Percentiles rank a stretch among this genome's conserved stretches.
Conservation (phyloP, 78 protist species). For the Pigoraptor vietnamica region DNA sequence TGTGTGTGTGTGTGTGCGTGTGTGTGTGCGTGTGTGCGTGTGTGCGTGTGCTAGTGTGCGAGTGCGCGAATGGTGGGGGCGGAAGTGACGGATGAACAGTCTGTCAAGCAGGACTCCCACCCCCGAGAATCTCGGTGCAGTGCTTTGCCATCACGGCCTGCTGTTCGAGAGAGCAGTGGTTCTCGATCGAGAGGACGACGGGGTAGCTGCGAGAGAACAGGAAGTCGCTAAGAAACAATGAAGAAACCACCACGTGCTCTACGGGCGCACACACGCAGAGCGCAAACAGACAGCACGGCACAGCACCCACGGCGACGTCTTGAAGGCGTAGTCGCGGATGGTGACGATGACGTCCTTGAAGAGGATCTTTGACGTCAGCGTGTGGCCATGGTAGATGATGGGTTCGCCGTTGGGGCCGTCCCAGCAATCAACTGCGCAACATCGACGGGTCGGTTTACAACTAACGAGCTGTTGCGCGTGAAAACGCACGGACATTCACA, state of each 20-base stretch:
- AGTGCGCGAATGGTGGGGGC: background rate
- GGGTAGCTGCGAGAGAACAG: conserved; percentile 46
- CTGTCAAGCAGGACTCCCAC: background rate
- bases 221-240: too few species aligned
- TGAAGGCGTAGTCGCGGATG: background rate
- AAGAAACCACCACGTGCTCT: too few species aligned
- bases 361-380: conserved; percentile 54
- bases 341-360: conserved; percentile 40
- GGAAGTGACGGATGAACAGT: background rate
- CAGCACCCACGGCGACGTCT: background rate
- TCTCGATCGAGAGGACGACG: conserved; percentile 74
- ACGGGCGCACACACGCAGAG: too few species aligned
- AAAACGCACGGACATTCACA: background rate
- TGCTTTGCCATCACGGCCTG: background rate
- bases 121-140: background rate
- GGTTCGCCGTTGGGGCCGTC: conserved; percentile 78
- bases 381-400: conserved; percentile 73
- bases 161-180: conserved; percentile 31
- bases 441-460: background rate
- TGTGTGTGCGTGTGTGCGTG: too few species aligned
- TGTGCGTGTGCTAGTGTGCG: background rate
- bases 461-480: too few species aligned
- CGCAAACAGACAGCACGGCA: too few species aligned
- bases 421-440: conserved; percentile 62
- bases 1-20: too few species aligned